These are phyloP conservation scores for Gastrolobium bilobum DNA, from an alignment of 306 rosid species.

Conservation along the genomic window DNA sequence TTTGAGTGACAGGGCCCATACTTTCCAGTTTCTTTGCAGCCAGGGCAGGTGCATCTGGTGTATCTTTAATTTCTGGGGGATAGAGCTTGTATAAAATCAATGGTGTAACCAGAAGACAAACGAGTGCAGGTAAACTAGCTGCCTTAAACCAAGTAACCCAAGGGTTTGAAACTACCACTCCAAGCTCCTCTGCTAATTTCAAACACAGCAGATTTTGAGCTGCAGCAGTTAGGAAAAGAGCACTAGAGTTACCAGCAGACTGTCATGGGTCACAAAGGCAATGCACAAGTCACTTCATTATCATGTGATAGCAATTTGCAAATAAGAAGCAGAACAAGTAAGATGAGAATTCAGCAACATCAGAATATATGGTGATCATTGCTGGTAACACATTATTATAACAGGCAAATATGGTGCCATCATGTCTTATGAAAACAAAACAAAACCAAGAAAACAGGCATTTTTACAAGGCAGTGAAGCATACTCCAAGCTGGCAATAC, in stretches of 20 bases:
- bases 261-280: constrained; percentile 65
- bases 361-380: constrained; percentile 2
- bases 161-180: constrained; percentile 77
- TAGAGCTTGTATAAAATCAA: constrained; percentile 79
- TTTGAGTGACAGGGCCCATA: constrained; percentile 84
- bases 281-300: constrained; percentile 54
- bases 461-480: neutral
- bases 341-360: constrained; percentile 28
- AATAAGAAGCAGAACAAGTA: constrained; percentile 22
- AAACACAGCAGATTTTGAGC: constrained; percentile 94
- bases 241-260: constrained; percentile 95
- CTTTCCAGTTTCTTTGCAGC: constrained; percentile 80
- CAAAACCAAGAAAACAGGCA: constrained; percentile 1
- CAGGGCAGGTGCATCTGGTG: constrained; percentile 96
- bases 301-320: constrained; percentile 38
- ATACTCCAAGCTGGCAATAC: constrained; percentile 24
- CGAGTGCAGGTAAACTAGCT: constrained; percentile 84
- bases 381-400: neutral
- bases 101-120: constrained; percentile 81
- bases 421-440: constrained; percentile 12
- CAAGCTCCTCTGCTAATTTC: constrained; percentile 89
- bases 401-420: constrained; percentile 15
- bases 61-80: constrained; percentile 95
- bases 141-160: constrained; percentile 96
- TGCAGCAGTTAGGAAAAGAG: constrained; percentile 99